These are phyloP conservation scores for Drosera spatulata DNA, from an alignment of 179 eudicot species.

Conservation along the genomic window DNA sequence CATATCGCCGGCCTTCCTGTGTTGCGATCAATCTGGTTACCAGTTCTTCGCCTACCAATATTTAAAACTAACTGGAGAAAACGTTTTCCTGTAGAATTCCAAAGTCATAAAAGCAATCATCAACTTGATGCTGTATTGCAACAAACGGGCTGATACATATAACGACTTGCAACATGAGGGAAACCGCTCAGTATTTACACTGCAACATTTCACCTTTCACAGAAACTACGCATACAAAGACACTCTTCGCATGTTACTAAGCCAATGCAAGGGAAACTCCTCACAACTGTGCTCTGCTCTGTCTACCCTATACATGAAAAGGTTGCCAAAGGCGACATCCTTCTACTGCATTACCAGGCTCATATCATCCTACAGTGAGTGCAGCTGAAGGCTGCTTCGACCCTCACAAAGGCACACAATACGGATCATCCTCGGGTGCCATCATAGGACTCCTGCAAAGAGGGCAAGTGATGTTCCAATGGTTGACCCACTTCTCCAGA, in stretches of 20 bases:
- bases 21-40: no score
- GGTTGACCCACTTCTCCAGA: neutral
- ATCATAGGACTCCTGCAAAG: slow-evolving; percentile 1
- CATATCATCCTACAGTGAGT: neutral
- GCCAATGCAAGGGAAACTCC: neutral
- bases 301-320: neutral
- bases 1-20: no score
- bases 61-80: no score
- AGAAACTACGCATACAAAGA: neutral
- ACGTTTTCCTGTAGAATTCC: no score
- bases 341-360: neutral
- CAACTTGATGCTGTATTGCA: no score
- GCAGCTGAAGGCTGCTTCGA: neutral
- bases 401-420: slow-evolving; percentile 5
- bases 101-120: no score
- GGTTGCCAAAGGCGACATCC: neutral
- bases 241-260: neutral
- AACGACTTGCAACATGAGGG: no score
- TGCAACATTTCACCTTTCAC: no score
- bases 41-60: no score
- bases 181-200: no score
- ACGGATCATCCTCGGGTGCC: slow-evolving; percentile 15
- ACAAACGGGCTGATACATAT: no score
- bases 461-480: slow-evolving; percentile 1
- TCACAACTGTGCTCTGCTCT: neutral